phyloP scores from a whole-genome alignment of 129 eudicot genomes.

The Glebionis coronaria region DNA sequence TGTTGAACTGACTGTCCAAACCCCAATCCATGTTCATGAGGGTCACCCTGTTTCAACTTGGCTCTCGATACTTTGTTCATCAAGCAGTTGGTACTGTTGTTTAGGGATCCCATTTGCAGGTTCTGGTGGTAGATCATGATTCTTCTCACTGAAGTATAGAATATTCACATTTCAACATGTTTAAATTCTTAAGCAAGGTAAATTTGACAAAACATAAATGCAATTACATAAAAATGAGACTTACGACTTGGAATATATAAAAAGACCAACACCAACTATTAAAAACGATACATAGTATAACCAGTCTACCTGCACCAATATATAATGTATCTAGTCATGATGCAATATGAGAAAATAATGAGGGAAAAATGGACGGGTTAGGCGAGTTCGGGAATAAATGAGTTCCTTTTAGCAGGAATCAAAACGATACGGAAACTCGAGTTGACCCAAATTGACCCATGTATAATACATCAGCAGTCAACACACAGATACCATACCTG shows the following conservation, averaged over 20 bases:
- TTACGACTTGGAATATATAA: constrained; percentile 67
- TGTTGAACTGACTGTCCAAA: no score
- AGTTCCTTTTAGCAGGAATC: background rate
- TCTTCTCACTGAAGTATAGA: constrained; percentile 28
- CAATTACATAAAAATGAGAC: constrained; percentile 8
- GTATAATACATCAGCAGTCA: background rate
- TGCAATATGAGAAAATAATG: background rate
- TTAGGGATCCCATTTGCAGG: constrained; percentile 22
- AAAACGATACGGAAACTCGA: background rate
- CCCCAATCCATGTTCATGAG: no score
- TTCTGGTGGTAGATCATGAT: constrained; percentile 8
- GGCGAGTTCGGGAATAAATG: background rate
- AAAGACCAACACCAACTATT: constrained; percentile 67
- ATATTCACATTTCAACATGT: constrained; percentile 1
- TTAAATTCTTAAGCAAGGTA: background rate
- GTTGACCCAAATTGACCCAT: background rate
- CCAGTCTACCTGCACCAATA: constrained; percentile 79
- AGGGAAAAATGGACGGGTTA: background rate
- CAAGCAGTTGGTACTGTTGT: constrained; percentile 31
- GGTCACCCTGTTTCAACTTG: background rate
- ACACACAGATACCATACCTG: constrained; percentile 32
- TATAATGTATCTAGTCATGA: background rate
- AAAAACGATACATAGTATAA: constrained; percentile 61
- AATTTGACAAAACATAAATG: background rate
- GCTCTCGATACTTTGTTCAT: constrained; percentile 21